A percentile compares a stretch with the other conserved stretches of the same genome.
phyloP scores from a whole-genome alignment of 495 filamentous ascomycete species.

The Penicillium psychrofluorescens region DNA sequence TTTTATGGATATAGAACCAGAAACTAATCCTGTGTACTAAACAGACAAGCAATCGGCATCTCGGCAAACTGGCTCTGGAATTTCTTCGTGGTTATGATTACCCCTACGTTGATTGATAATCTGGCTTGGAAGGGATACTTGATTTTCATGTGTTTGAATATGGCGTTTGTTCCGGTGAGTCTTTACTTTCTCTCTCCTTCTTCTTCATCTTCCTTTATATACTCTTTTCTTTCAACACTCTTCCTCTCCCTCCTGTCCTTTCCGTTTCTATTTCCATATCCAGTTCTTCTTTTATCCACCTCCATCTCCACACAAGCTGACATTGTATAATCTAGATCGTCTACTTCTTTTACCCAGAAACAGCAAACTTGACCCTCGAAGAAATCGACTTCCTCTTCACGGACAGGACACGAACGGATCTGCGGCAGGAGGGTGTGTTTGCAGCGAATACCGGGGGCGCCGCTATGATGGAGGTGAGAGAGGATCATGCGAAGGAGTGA shows the following conservation, averaged over 20 bases:
- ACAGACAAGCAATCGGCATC: constrained; percentile 23
- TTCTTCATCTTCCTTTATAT: constrained; percentile 2
- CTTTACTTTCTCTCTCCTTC: not conserved
- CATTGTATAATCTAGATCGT: constrained; percentile 15
- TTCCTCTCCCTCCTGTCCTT: not conserved
- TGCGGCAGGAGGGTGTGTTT: not conserved
- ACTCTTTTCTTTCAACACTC: not conserved
- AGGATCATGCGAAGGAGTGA: not conserved
- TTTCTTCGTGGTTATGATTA: constrained; percentile 55
- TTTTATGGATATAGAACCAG: no score
- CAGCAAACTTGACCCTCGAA: constrained; percentile 36
- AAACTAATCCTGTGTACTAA: not conserved
- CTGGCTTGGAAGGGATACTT: constrained; percentile 53
- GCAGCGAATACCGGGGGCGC: not conserved
- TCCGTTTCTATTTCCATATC: no score
- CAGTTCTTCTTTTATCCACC: no score
- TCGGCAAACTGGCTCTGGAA: constrained; percentile 39
- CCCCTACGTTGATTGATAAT: constrained; percentile 42
- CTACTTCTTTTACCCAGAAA: constrained; percentile 38
- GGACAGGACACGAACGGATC: not conserved
- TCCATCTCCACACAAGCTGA: not conserved
- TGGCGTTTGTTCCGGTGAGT: constrained; percentile 31
- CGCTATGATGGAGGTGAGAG: not conserved
- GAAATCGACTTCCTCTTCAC: constrained; percentile 30
- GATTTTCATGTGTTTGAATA: constrained; percentile 52